Evolutionary conservation across 441 rosid genomes (phyloP), one percentile per base, ranked within the genome.

Genomic region (Dalechampia spathulata): DNA sequence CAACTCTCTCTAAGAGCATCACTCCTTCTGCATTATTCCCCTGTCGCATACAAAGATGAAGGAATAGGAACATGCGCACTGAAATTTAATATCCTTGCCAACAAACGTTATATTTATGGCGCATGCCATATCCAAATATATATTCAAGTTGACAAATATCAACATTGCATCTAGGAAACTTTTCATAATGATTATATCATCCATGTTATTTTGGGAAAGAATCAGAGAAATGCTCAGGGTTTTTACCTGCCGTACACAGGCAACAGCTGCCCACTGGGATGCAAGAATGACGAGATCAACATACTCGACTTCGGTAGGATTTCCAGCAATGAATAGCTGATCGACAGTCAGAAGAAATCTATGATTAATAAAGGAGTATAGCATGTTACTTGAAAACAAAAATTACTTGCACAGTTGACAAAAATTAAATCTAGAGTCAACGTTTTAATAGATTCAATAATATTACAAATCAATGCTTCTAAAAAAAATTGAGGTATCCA

Each of bases 251-350:
- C 67, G 73, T 48, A 74, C 66, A 61, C 64, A 75, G 47, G 86
- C 86, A 39, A 78, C 63, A 52, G 94, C 97, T 40, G 96, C 90
- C 90, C 88, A 85, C 49, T 79, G 85, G 61, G 91, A 92, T 40
- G 90, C 78, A 22, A 83, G 70, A 69, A 89, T 83, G 34, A 83
- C 63, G 53, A 73, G 87, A 67, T 83, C 78, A 34, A 76, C 64
- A 69, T 83, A 70, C 59, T 84, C 83, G 4, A 64, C 73, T 49
- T 67, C 72, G 21, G 74, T 66, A 26, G 78, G 74, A 60, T 70
- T 52, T 54, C 71, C 78, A 49, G 59, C 62, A 66, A 66, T 64
- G 51, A 55, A 69, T 21, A 92, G 76, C 99, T 91, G 86, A 57
- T 49, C 7, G 38, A 20, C 62, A 19, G 9, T 61, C 32, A 53